A percentile compares a stretch with the other conserved stretches of the same genome.
Conservation (phyloP, 768 basidiomycete species). For the Lentinula sp. region DNA sequence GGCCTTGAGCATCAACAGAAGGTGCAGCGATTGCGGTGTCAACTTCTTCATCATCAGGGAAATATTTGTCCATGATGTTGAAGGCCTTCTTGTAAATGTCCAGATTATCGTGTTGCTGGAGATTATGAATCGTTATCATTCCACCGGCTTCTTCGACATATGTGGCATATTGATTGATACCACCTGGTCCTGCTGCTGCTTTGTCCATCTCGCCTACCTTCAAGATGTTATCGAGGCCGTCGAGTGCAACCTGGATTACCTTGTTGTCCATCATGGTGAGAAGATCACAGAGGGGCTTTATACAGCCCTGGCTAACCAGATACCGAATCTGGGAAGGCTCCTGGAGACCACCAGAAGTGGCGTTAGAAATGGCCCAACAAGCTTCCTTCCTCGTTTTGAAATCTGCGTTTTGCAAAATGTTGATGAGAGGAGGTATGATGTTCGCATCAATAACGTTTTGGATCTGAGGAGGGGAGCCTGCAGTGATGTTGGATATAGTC, state of each 20-base stretch:
- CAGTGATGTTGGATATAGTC: slow-evolving; percentile 99
- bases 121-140: slow-evolving; percentile 98
- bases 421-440: slow-evolving; percentile 96
- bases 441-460: slow-evolving; percentile 97
- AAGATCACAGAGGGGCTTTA: slow-evolving; percentile 96
- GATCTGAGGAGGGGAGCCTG: slow-evolving; percentile 94
- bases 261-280: slow-evolving; percentile 99
- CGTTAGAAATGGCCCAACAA: slow-evolving; percentile 99
- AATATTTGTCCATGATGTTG: slow-evolving; percentile 97
- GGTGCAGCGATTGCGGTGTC: slow-evolving; percentile 79
- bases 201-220: slow-evolving; percentile 98
- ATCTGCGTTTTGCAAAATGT: slow-evolving; percentile 95
- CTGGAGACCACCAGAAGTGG: slow-evolving; percentile 94
- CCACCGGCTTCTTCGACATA: slow-evolving; percentile 98
- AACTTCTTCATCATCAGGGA: slow-evolving; percentile 95
- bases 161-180: slow-evolving; percentile 86
- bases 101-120: slow-evolving; percentile 98
- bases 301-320: slow-evolving; percentile 95
- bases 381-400: slow-evolving; percentile 99
- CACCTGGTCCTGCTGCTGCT: slow-evolving; percentile 72
- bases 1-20: slow-evolving; percentile 65
- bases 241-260: slow-evolving; percentile 97
- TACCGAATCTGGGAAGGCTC: slow-evolving; percentile 97
- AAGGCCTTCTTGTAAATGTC: slow-evolving; percentile 99
- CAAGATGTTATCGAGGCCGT: slow-evolving; percentile 96